Evolutionary conservation across 192 early-diverging fungal species (phyloP), one percentile per base, ranked within the genome.

Genomic region (Ambispora gerdemannii): DNA sequence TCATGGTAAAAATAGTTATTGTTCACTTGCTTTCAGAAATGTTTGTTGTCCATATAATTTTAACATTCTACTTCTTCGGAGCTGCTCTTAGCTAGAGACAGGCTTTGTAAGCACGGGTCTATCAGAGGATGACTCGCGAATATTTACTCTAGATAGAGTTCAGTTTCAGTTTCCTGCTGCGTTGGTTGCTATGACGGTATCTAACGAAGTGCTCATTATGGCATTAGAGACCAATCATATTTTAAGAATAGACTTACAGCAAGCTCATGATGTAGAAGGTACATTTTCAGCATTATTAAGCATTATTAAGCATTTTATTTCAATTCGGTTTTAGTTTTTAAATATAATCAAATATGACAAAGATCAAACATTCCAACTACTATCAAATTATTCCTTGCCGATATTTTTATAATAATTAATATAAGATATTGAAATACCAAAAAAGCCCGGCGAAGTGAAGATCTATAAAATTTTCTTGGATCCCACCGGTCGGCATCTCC

Each of bases 191-290:
- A 77, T 92, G 74, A 87, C 83, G 0, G 93, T 96, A 8, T 84
- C 92, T 50, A 94, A 91, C 78, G n/a, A 53, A 24, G n/a, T 58
- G 47, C 81, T 98, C 35, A 83, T 92, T 8, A 82, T 97, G 56
- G 90, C 90, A 3, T 82, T 94, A 69, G 89, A 92, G 31, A 84
- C 83, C 0, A 85, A 84, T 72, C 82, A 82, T 69, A 77, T 95
- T 2, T 77, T 96, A 38, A 86, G 95, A 63, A 97, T 98, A 73
- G 92, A 96, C 75, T 82, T 98, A 17, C 92, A 92, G 27, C 87
- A 93, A 63, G 82, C 89, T 4, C 82, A 93, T 38, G 82, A 88
- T 61, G 82, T 92, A 32, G 89, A 92, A 80, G 91, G 90, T 90
- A 76, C 50, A 33, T 32, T 33, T n/a, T n/a, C n/a, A n/a, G n/a